Evolutionary conservation across 352 stramenopile species (phyloP).

Genomic region (Globisporangium recalcitrans): DNA sequence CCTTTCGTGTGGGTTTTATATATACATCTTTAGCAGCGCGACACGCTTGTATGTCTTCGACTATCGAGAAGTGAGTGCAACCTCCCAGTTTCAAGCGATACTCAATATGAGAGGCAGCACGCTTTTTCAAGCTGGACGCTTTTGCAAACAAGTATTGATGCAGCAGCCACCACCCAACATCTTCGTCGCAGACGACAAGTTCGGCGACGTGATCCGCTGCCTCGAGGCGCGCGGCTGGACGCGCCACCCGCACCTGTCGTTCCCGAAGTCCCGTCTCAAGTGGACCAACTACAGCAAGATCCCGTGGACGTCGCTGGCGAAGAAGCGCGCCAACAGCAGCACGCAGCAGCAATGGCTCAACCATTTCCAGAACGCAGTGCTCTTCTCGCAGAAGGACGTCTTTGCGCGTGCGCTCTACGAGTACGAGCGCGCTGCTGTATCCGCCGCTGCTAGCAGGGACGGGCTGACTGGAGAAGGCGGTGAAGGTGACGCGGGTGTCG

Average conservation of each 20-base stretch:
- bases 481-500: constrained; percentile 12
- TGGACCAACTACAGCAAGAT: constrained; percentile 73
- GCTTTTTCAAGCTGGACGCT: not conserved
- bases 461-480: not conserved
- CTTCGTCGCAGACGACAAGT: constrained; percentile 61
- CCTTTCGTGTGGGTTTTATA: no score
- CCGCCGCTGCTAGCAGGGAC: not conserved
- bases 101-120: no score
- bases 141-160: not conserved
- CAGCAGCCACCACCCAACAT: constrained; percentile 16
- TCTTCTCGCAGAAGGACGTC: constrained; percentile 62
- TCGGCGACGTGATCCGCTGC: constrained; percentile 37
- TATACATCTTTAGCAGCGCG: no score
- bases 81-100: no score
- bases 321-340: constrained; percentile 12
- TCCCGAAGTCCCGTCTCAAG: constrained; percentile 53
- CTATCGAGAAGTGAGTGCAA: no score
- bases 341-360: constrained; percentile 32
- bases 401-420: constrained; percentile 37
- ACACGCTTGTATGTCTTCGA: no score
- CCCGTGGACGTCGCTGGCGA: constrained; percentile 33
- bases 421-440: not conserved
- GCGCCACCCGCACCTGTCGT: constrained; percentile 48
- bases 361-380: constrained; percentile 55
- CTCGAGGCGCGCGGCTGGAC: constrained; percentile 37